Evolutionary conservation across 768 basidiomycete species (phyloP), one percentile per base, ranked within the genome.

Genomic region (Russula sp.): DNA sequence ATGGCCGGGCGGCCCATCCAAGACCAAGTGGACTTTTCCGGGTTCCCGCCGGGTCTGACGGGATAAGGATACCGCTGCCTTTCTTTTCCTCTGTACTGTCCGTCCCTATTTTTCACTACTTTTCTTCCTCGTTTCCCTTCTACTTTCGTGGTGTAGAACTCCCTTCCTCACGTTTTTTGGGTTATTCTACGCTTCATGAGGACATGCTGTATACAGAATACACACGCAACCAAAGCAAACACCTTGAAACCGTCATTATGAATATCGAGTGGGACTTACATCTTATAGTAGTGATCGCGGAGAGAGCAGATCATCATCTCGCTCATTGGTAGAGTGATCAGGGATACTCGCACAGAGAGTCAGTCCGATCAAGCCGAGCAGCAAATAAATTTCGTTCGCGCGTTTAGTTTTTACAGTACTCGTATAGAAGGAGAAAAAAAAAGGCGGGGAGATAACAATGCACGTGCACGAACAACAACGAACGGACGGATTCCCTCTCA

Each of bases 21-120:
- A 74, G 97, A 99, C 54, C 95, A 98, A 77, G 86, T 94, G 60
- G 95, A 98, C 75, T 98, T 98, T 73, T 73, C 88, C 22, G 90
- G 92, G 2, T 96, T 98, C 74, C 94, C 94, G 18, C 79, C 86
- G 22, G 83, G 84, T 47, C 73, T 91, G 68, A 91, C 88, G 20
- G 80, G 81, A 22, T 57, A 44, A n/a, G 11, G 31, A 22, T 51
- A 31, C 14, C 32, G 18, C 13, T 34, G 20, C n/a, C 22, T 44
- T 20, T 11, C 14, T 39, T 4, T 31, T 53, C 10, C 3, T 16
- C 32, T 45, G 8, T 16, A 42, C 31, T 32, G 35, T 32, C 16
- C 2, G 13, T 27, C 13, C 42, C 31, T 14, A 22, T 27, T 18
- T 4, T 11, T 20, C 16, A 18, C 27, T 47, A 1, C 16, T 20